Percentiles rank a stretch among this genome's conserved stretches.
These are phyloP conservation scores for Calocybe gangraenosa DNA, from an alignment of 768 basidiomycete genomes.

Conservation along the genomic window DNA sequence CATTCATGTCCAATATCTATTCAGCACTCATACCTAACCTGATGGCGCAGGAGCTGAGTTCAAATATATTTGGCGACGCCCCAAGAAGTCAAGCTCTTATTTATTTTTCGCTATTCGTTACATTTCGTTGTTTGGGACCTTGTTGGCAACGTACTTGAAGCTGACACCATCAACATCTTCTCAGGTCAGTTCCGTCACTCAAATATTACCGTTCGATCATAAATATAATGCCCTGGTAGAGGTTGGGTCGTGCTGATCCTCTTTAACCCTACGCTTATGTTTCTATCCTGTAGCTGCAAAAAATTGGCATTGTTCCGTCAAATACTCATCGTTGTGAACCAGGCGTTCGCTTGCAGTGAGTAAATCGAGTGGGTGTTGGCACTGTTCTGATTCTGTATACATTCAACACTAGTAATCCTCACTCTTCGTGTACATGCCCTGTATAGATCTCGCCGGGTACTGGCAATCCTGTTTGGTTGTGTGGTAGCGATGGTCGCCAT, in stretches of 20 bases:
- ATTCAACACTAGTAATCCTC: slow-evolving; percentile 35
- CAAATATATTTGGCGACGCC: slow-evolving; percentile 32
- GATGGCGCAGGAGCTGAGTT: slow-evolving; percentile 32
- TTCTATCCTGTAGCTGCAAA: slow-evolving; percentile 30
- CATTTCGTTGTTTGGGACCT: too few species aligned
- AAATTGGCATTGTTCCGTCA: slow-evolving; percentile 36
- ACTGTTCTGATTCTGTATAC: too few species aligned
- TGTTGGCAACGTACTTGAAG: slow-evolving; percentile 25
- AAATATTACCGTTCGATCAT: background rate
- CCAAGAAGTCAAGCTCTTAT: slow-evolving; percentile 30
- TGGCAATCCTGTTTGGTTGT: slow-evolving; percentile 29
- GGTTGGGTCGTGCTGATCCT: slow-evolving; percentile 6
- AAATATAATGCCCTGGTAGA: too few species aligned
- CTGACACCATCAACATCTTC: slow-evolving; percentile 24
- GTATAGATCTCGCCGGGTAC: slow-evolving; percentile 36
- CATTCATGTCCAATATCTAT: background rate
- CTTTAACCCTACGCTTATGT: background rate
- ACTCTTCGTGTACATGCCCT: slow-evolving; percentile 48
- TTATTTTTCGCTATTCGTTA: slow-evolving; percentile 48
- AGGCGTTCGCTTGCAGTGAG: slow-evolving; percentile 44
- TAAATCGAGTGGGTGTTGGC: background rate
- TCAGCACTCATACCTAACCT: background rate
- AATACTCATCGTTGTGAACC: slow-evolving; percentile 35
- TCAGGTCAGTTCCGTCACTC: slow-evolving; percentile 1
- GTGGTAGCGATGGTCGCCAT: slow-evolving; percentile 26